These are phyloP conservation scores for Ogataea parapolymorpha DNA, from an alignment of 805 yeast species.

Conservation along the genomic window DNA sequence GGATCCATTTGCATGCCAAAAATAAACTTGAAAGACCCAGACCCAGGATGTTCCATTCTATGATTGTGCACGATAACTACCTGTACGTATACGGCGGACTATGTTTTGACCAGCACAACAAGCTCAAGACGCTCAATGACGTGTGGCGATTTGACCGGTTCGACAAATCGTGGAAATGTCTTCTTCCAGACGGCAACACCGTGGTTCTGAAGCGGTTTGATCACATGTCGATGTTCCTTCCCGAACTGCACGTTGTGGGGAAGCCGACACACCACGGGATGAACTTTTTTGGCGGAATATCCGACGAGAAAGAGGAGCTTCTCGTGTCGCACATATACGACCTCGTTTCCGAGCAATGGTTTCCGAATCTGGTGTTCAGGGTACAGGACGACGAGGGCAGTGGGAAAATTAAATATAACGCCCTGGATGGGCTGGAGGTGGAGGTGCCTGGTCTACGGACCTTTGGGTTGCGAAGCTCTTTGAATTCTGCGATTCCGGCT, in stretches of 20 bases:
- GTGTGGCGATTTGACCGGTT: constrained; percentile 64
- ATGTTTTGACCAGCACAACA: constrained; percentile 36
- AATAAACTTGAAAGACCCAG: constrained; percentile 29
- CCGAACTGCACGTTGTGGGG: constrained; percentile 34
- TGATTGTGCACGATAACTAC: constrained; percentile 47
- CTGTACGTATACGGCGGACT: constrained; percentile 68
- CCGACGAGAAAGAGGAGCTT: constrained; percentile 33
- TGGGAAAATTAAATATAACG: background rate
- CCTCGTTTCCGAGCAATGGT: constrained; percentile 35
- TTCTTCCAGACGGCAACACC: constrained; percentile 37
- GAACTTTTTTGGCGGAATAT: constrained; percentile 52
- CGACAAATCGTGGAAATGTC: constrained; percentile 50
- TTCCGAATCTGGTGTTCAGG: constrained; percentile 6
- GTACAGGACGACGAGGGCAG: background rate
- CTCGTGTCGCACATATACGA: constrained; percentile 43
- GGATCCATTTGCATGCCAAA: constrained; percentile 44
- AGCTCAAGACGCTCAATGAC: constrained; percentile 53
- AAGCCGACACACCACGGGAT: constrained; percentile 45
- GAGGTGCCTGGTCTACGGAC: background rate
- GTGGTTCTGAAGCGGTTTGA: constrained; percentile 40
- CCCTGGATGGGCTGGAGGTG: background rate
- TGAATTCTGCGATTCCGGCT: background rate
- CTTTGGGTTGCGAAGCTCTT: background rate
- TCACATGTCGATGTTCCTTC: constrained; percentile 46
- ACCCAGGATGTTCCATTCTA: constrained; percentile 59